phyloP scores from a whole-genome alignment of 768 basidiomycete species.

The Mycena leptocephala region DNA sequence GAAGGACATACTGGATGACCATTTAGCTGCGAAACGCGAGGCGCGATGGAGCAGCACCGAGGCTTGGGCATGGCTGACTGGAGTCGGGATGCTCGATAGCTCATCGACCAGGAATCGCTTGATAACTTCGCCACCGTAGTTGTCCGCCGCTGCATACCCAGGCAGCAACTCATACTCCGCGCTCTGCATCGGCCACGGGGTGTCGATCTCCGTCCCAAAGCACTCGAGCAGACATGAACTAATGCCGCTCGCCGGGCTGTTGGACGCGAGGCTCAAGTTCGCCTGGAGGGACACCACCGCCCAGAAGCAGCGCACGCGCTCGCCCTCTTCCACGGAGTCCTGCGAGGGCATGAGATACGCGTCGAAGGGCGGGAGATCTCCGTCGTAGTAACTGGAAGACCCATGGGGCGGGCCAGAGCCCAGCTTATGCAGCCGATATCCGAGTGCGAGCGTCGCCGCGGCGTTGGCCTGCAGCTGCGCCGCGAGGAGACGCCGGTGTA shows the following conservation, averaged over 20 bases:
- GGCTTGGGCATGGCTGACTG: not conserved
- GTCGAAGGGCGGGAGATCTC: not conserved
- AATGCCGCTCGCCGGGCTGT: not conserved
- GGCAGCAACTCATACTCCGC: not conserved
- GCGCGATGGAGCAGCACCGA: slow-evolving; percentile 8
- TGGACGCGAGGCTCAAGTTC: not conserved
- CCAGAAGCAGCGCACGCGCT: slow-evolving; percentile 18
- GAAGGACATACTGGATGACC: not conserved
- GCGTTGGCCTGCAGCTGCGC: slow-evolving; percentile 8
- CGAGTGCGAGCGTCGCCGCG: slow-evolving; percentile 12
- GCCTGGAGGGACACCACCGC: slow-evolving; percentile 16
- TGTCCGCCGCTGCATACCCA: not conserved
- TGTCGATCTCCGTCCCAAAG: not conserved
- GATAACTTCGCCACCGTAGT: not conserved
- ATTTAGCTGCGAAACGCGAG: not conserved
- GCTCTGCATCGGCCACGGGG: slow-evolving; percentile 18
- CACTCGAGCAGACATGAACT: not conserved
- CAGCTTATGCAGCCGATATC: slow-evolving; percentile 9
- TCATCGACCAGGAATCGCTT: not conserved
- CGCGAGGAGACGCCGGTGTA: not conserved
- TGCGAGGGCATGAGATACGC: not conserved
- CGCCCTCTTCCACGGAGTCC: slow-evolving; percentile 9
- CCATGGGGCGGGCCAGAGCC: not conserved
- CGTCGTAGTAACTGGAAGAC: not conserved
- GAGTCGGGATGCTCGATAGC: not conserved